Evolutionary conservation across 495 filamentous ascomycete genomes (phyloP).

Genomic region (Penicillium goetzii): DNA sequence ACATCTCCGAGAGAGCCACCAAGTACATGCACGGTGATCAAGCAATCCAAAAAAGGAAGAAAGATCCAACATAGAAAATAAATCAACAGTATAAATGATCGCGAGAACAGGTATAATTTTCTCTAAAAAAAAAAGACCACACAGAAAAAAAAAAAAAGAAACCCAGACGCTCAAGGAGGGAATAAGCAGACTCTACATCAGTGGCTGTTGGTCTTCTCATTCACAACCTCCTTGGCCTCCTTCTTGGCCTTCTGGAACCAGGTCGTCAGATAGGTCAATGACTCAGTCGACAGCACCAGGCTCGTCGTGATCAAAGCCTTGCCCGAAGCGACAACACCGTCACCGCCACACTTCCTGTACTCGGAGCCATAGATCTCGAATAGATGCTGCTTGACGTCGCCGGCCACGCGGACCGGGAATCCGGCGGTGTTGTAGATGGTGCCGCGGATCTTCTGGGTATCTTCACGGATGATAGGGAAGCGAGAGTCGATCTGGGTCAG

Average conservation of each 20-base stretch:
- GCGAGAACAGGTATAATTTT: slow-evolving; percentile 32
- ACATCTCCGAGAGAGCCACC: neutral
- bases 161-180: slow-evolving; percentile 8
- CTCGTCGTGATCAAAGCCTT: slow-evolving; percentile 78
- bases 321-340: slow-evolving; percentile 66
- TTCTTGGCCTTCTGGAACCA: slow-evolving; percentile 63
- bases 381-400: slow-evolving; percentile 76
- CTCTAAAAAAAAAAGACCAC: slow-evolving; percentile 25
- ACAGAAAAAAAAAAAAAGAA: slow-evolving; percentile 20
- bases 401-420: slow-evolving; percentile 66
- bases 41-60: neutral
- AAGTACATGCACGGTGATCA: neutral
- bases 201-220: slow-evolving; percentile 54
- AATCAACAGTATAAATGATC: slow-evolving; percentile 5
- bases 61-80: slow-evolving; percentile 1
- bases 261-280: slow-evolving; percentile 58
- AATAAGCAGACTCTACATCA: slow-evolving; percentile 11
- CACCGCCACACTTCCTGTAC: slow-evolving; percentile 74
- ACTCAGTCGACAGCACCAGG: slow-evolving; percentile 71
- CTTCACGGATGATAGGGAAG: slow-evolving; percentile 88
- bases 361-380: slow-evolving; percentile 71
- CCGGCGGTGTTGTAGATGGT: slow-evolving; percentile 65
- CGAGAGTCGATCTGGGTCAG: slow-evolving; percentile 73
- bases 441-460: slow-evolving; percentile 73
- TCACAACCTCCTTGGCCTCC: slow-evolving; percentile 59